Evolutionary conservation across 2,329 filamentous ascomycete species (phyloP).

Genomic region (Venturia asperata): DNA sequence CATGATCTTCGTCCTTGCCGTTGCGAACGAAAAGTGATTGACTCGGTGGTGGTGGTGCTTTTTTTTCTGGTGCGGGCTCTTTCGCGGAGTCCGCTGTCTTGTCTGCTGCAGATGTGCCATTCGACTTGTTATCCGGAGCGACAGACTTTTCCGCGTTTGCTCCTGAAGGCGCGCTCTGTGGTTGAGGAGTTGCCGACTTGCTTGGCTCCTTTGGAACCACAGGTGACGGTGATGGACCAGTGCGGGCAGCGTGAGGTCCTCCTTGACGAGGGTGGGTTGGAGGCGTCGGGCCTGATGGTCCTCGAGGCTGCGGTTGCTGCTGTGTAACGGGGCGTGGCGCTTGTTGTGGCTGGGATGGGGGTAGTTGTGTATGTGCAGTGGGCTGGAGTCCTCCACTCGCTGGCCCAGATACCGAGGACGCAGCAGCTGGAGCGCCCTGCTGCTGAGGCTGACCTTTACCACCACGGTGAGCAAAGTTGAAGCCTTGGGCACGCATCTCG

Average conservation of each 20-base stretch:
- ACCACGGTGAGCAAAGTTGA: constrained; percentile 96
- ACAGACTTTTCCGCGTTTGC: constrained; percentile 28
- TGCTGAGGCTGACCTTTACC: constrained; percentile 54
- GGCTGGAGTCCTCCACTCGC: constrained; percentile 34
- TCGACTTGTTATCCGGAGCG: constrained; percentile 39
- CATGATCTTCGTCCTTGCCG: constrained; percentile 73
- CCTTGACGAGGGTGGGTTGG: constrained; percentile 34
- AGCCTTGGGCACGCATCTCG: constrained; percentile 96
- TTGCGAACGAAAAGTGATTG: constrained; percentile 81
- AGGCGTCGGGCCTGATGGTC: constrained; percentile 24
- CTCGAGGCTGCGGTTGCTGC: constrained; percentile 27
- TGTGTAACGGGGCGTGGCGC: constrained; percentile 28
- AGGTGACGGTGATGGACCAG: constrained; percentile 36
- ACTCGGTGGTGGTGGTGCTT: neutral
- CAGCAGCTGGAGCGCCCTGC: constrained; percentile 32
- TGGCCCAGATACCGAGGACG: constrained; percentile 30
- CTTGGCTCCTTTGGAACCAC: constrained; percentile 38
- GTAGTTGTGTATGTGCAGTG: constrained; percentile 35
- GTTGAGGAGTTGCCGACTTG: constrained; percentile 46
- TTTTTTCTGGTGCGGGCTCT: constrained; percentile 8
- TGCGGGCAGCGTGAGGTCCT: constrained; percentile 29
- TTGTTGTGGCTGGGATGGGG: constrained; percentile 28
- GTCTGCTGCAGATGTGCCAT: constrained; percentile 42
- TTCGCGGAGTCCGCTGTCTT: constrained; percentile 29
- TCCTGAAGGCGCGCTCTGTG: constrained; percentile 27